Conservation (phyloP, 1,139 yeast genomes). For the Wickerhamomyces sp. region DNA sequence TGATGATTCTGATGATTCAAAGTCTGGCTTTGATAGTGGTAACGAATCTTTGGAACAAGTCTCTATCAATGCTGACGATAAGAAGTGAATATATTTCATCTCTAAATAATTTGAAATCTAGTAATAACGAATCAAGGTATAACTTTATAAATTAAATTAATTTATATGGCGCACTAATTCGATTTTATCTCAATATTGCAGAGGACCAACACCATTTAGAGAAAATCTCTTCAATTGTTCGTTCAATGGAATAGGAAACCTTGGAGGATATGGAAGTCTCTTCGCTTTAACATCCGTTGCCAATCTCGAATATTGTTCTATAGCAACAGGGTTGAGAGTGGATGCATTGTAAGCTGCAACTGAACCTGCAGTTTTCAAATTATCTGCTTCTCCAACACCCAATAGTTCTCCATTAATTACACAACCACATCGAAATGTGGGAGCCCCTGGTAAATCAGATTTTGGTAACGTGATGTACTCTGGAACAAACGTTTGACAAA, state of each 20-base stretch:
- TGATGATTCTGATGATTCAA: no score
- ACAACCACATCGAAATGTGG: constrained; percentile 27
- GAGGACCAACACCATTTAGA: not conserved
- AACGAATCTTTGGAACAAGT: constrained; percentile 3
- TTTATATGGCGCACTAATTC: no score
- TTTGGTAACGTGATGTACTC: not conserved
- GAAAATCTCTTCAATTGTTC: not conserved
- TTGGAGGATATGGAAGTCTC: not conserved
- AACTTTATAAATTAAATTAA: no score
- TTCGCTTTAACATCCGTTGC: not conserved
- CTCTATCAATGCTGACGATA: not conserved
- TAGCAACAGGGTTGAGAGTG: constrained; percentile 17
- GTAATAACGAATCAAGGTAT: no score
- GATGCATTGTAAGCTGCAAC: constrained; percentile 67
- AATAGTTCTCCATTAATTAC: constrained; percentile 32
- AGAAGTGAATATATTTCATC: no score
- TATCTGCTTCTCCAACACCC: constrained; percentile 58
- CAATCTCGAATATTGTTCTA: not conserved
- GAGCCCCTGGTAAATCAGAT: constrained; percentile 26
- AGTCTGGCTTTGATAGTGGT: constrained; percentile 5
- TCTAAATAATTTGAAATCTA: no score
- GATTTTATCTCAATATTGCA: not conserved
- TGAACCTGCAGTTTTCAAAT: constrained; percentile 57
- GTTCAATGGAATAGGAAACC: no score
- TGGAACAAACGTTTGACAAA: constrained; percentile 4